Base-by-base conservation (phyloP, 2,329 filamentous ascomycete species). In the Botrytis paeoniae region DNA sequence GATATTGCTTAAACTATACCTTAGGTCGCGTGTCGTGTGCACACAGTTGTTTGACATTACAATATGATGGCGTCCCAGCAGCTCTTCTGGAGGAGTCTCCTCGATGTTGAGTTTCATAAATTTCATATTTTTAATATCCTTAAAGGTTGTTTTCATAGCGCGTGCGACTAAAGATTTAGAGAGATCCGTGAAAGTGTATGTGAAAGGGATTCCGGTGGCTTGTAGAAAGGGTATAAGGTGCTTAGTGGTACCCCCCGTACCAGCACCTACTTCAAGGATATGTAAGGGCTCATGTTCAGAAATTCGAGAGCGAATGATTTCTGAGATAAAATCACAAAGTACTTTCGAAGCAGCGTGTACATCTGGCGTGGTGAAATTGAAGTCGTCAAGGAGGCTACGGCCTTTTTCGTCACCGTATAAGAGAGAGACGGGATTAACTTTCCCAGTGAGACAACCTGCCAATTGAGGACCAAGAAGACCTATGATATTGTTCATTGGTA, bases 251-350 rank as follows among this genome's bases (percentile, higher is more conserved):
- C 68, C 68, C n/a, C 68, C 68, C 6, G 68, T 70, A 14, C 68
- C 86, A 10, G 86, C 86, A 78, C 87, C 85, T 7, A 85, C 82
- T 0, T 88, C 80, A 0, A 84, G 80, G 78, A 70, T 62, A 10
- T 37, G 39, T n/a, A 70, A 39, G 16, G 63, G 14, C 18, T 41
- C 63, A 29, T 29, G 5, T 9, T 43, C 14, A 20, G 5, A 41
- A n/a, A 4, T 16, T 4, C 37, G 32, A 39, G 35, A 20, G 60
- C 25, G 60, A 10, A 32, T 48, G 14, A n/a, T 10, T n/a, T 41
- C 43, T 0, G 63, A 65, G 3, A 65, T 1, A 35, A 65, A 65
- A 12, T 65, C 41, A 7, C 25, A 43, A 32, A 65, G 63, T 20
- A 65, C 14, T 29, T 12, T 37, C n/a, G 10, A 8, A n/a, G 63